Evolutionary conservation across 2,329 filamentous ascomycete species (phyloP).

Genomic region (Stenocarpella maydis): DNA sequence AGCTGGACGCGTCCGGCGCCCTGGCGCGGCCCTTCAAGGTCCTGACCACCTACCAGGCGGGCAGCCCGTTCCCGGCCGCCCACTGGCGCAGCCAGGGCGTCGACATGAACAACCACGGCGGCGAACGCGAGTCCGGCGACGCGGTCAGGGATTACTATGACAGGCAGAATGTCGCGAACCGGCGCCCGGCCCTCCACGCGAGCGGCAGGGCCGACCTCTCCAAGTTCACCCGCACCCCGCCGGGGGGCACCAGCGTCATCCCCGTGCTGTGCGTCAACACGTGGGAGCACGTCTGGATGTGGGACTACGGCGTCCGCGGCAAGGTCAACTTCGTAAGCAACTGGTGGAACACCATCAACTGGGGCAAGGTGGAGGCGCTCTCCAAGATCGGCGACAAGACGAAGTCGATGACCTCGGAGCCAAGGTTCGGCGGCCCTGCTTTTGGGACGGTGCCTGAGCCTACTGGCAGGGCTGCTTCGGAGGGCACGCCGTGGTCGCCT

Average conservation of each 20-base stretch:
- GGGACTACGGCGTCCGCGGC: constrained; percentile 77
- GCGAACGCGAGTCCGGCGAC: constrained; percentile 44
- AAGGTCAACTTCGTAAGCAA: constrained; percentile 78
- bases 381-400: constrained; percentile 41
- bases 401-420: constrained; percentile 25
- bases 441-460: neutral
- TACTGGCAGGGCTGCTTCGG: neutral
- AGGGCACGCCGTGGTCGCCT: neutral
- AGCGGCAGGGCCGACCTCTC: constrained; percentile 38
- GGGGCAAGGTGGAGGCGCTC: constrained; percentile 71
- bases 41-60: constrained; percentile 89
- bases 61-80: constrained; percentile 84
- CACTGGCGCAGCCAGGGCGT: constrained; percentile 76
- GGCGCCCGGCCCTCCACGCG: constrained; percentile 43
- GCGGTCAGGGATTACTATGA: constrained; percentile 50
- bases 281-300: constrained; percentile 94
- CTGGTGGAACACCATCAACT: constrained; percentile 92
- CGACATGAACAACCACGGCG: constrained; percentile 73
- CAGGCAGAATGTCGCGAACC: constrained; percentile 46
- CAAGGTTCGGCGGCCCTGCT: neutral
- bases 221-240: constrained; percentile 50
- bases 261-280: constrained; percentile 93
- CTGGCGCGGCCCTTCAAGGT: constrained; percentile 64
- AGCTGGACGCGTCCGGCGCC: constrained; percentile 45
- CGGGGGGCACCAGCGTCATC: constrained; percentile 73